These are phyloP conservation scores for Petunia hybrid DNA, from an alignment of 305 asterid species.

Conservation along the genomic window DNA sequence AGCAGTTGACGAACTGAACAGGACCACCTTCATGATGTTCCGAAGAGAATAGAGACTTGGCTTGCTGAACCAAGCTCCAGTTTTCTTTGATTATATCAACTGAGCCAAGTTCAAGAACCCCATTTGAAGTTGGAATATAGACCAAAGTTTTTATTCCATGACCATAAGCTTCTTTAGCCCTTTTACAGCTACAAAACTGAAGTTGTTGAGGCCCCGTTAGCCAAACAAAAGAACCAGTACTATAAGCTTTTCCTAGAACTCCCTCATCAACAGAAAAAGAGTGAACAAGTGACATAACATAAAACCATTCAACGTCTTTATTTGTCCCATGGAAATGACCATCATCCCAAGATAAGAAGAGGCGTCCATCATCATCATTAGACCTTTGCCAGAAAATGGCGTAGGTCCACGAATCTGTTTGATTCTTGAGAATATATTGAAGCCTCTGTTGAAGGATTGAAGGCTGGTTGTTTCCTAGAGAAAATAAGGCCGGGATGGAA, in stretches of 20 bases:
- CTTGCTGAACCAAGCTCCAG: conserved; percentile 57
- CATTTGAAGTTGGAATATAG: conserved; percentile 56
- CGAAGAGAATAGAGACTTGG: conserved; percentile 42
- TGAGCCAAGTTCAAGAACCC: conserved; percentile 75
- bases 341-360: conserved; percentile 46
- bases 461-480: neutral
- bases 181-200: conserved; percentile 56
- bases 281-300: conserved; percentile 25
- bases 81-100: conserved; percentile 48
- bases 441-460: conserved; percentile 41
- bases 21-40: too few relatives aligned
- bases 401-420: conserved; percentile 45
- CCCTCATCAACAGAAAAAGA: conserved; percentile 34
- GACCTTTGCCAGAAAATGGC: conserved; percentile 52
- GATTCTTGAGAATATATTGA: conserved; percentile 42
- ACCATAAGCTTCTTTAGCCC: conserved; percentile 71
- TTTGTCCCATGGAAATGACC: conserved; percentile 44
- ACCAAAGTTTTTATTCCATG: conserved; percentile 74
- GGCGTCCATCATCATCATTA: conserved; percentile 26
- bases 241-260: conserved; percentile 10
- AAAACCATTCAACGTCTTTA: conserved; percentile 35
- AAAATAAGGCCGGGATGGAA: neutral
- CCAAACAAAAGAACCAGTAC: conserved; percentile 29
- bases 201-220: conserved; percentile 45
- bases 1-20: neutral